Evolutionary conservation across 169 alveolate genomes (phyloP).

Genomic region (Babesia divergens): DNA sequence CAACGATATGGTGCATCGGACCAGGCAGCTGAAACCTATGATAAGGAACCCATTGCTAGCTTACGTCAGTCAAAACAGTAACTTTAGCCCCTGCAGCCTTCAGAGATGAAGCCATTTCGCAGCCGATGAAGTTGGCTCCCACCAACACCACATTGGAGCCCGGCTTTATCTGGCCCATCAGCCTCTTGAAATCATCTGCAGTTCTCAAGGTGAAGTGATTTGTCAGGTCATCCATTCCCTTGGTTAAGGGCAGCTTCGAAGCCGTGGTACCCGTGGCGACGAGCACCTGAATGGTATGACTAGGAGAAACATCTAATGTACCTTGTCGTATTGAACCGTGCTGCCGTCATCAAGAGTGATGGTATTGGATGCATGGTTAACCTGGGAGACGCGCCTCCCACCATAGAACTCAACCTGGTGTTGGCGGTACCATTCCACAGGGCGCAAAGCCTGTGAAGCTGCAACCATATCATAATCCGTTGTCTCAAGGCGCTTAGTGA

Average conservation of each 20-base stretch:
- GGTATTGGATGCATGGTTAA: conserved; percentile 56
- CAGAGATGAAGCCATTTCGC: conserved; percentile 73
- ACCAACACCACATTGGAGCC: conserved; percentile 66
- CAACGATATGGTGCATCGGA: conserved; percentile 65
- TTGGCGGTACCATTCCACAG: conserved; percentile 58
- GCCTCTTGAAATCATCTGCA: conserved; percentile 48
- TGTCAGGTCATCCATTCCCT: conserved; percentile 7
- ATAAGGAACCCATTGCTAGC: not conserved
- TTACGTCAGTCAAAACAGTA: conserved; percentile 66
- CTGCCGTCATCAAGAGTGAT: conserved; percentile 68
- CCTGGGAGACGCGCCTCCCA: conserved; percentile 49
- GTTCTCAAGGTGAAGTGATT: conserved; percentile 70
- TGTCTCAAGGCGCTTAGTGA: conserved; percentile 64
- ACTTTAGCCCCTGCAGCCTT: conserved; percentile 65
- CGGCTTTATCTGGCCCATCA: conserved; percentile 59
- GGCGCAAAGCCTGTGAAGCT: conserved; percentile 62
- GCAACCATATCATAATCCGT: conserved; percentile 51
- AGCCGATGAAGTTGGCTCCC: conserved; percentile 77
- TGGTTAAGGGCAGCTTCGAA: conserved; percentile 34
- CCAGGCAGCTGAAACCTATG: conserved; percentile 8
- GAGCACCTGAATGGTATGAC: conserved; percentile 21
- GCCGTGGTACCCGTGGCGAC: conserved; percentile 73
- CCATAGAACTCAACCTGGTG: conserved; percentile 58
- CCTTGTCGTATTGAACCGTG: conserved; percentile 68
- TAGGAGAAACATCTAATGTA: not conserved